Evolutionary conservation across 129 eudicot species (phyloP).

Genomic region (Artemisia tridentata): DNA sequence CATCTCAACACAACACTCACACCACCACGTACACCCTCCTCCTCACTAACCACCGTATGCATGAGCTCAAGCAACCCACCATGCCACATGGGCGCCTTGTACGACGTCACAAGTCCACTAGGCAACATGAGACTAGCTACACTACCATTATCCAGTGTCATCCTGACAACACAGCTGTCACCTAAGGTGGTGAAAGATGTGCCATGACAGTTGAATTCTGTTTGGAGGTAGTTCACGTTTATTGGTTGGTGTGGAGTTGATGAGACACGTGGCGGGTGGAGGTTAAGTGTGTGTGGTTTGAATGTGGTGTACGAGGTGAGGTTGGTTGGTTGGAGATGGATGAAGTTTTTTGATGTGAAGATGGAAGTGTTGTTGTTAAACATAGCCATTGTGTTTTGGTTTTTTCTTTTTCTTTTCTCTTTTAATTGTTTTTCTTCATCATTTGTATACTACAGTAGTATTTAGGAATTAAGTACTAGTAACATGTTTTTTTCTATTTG

Average conservation of each 20-base stretch:
- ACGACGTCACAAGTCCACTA: conserved; percentile 82
- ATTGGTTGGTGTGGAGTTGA: conserved; percentile 49
- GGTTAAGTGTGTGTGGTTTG: conserved; percentile 18
- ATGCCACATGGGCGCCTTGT: conserved; percentile 84
- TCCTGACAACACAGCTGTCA: conserved; percentile 55
- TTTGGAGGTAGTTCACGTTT: conserved; percentile 53
- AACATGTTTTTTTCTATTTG: no score
- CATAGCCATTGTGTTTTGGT: neutral
- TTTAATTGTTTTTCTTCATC: no score
- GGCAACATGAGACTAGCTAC: conserved; percentile 73
- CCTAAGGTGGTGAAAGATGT: conserved; percentile 52
- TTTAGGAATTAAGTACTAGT: no score
- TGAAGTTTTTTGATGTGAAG: neutral
- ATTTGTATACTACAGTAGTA: no score
- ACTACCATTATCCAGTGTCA: conserved; percentile 68
- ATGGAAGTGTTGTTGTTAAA: conserved; percentile 28
- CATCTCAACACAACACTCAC: conserved; percentile 54
- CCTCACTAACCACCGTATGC: conserved; percentile 38
- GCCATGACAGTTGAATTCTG: conserved; percentile 63
- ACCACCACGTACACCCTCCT: conserved; percentile 60
- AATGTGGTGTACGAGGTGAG: conserved; percentile 7
- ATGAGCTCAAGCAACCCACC: conserved; percentile 73
- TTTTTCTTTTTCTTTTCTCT: no score
- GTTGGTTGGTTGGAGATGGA: conserved; percentile 16
- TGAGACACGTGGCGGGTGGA: conserved; percentile 40